Evolutionary conservation across 2,329 filamentous ascomycete genomes (phyloP).

Genomic region (Fusarium mundagurra): DNA sequence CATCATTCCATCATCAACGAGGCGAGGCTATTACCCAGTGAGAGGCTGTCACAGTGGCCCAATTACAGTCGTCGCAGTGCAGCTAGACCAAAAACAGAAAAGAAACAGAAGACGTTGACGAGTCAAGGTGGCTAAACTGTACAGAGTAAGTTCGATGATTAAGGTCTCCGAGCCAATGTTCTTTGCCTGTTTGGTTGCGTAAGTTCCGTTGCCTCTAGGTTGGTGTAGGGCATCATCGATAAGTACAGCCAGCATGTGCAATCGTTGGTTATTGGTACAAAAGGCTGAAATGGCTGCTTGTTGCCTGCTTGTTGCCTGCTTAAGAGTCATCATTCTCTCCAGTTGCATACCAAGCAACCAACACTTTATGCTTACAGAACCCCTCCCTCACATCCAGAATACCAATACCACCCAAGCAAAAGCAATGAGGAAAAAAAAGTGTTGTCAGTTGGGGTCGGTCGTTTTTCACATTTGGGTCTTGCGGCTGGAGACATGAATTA

Average conservation of each 20-base stretch:
- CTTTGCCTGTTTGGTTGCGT: constrained; percentile 12
- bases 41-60: constrained; percentile 14
- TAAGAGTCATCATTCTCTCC: constrained; percentile 13
- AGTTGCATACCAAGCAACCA: constrained; percentile 14
- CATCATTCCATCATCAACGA: constrained; percentile 16
- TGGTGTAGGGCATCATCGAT: constrained; percentile 2
- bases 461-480: constrained; percentile 24
- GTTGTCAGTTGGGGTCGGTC: neutral
- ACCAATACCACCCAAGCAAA: neutral
- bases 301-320: constrained; percentile 19
- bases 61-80: neutral
- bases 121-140: constrained; percentile 32
- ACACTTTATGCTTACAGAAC: neutral
- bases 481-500: constrained; percentile 28
- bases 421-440: neutral
- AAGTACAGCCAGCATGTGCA: neutral
- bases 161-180: constrained; percentile 2
- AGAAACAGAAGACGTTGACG: constrained; percentile 35
- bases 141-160: constrained; percentile 26
- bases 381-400: constrained; percentile 3
- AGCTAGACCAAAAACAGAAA: constrained; percentile 33
- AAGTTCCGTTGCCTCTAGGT: constrained; percentile 19
- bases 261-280: neutral
- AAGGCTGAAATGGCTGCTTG: neutral
- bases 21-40: constrained; percentile 35